Base-by-base conservation (phyloP, 2,329 filamentous ascomycete genomes). In the Coniella lustricola region DNA sequence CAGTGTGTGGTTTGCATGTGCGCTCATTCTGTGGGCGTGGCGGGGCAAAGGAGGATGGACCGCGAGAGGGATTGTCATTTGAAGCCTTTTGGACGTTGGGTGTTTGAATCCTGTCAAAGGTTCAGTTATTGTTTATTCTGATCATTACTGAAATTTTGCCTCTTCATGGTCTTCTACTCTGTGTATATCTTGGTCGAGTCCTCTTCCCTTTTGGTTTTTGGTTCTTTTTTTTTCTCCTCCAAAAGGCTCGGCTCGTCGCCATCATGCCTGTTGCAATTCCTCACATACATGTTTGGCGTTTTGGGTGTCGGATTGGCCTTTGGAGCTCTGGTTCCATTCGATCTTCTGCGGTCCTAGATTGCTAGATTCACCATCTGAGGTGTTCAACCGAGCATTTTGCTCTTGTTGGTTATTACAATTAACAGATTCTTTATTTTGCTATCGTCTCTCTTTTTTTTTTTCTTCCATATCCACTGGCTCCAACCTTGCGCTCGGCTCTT, bases 1-100 rank as follows among this genome's bases (percentile, higher is more conserved):
- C 1, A 90, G 84, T 54, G 85, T 94, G 0, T 90, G 85, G 82
- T 56, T 87, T 33, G 90, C 89, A 0, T 83, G 86, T 59, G 73
- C 70, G 3, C 66, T 89, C 57, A 84, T 91, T 68, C 55, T 84
- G 14, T 84, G 80, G 74, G 90, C 90, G 7, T 96, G 90, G 90
- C 85, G 84, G 64, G 87, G 87, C 2, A 77, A 69, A 48, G 75
- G 76, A 18, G 86, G 87, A 0, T 96, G 90, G 90, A 76, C 75
- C 54, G 76, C 77, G 59, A 77, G 87, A 50, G 87, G 87, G 0
- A 81, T 96, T 62, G 77, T 88, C 16, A 77, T 81, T 44, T 76
- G 64, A 51, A n/a, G n/a, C 13, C 7, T 9, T 32, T 18, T 16
- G 9, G 8, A 17, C 29, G 17, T 42, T 7, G 2, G 37, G n/a